Base-by-base conservation (phyloP, 768 basidiomycete genomes). In the Lactifluus pinguis region DNA sequence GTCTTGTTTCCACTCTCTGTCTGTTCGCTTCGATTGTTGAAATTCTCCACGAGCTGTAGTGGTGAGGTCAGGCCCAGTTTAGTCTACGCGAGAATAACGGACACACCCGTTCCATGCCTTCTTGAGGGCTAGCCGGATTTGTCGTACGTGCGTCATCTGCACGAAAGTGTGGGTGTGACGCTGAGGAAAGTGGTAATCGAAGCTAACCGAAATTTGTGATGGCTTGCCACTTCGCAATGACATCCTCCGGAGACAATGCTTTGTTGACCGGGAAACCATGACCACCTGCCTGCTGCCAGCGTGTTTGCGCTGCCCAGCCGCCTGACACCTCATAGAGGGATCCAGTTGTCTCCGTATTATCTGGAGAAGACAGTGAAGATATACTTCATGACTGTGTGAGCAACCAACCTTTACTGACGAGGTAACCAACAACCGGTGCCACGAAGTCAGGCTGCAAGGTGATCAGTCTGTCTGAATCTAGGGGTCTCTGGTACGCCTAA, bases 201-300 rank as follows among this genome's bases (percentile, higher is more conserved):
- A 41, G 49, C 83, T 64, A 68, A 92, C 91, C 79, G 69, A 98
- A 99, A 70, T 83, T 77, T 29, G 90, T 95, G 72, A 98, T 89
- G 53, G 76, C 73, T 49, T 80, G 77, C 95, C 94, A 98, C 68
- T 92, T 87, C 29, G 78, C 72, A 14, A 86, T 69, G 52, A 98
- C 77, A 57, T 86, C 84, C 73, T 98, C 97, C 0, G 93, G 89
- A 8, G 84, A 84, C 63, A 89, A 80, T 3, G 80, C 77, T 60
- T 79, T 79, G 70, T 86, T 86, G 39, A 86, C 80, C 5, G 93
- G 87, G 84, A 98, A 98, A 7, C 89, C 87, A 68, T 86, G 76
- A 10, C 95, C 97, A 1, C 86, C 88, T 9, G 92, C 78, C 14
- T 92, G 84, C 72, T 98, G 89, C 95, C 95, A 99, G 59, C 95